phyloP scores from a whole-genome alignment of 1,284 basidiomycete species.

The Pseudozyma sp. region DNA sequence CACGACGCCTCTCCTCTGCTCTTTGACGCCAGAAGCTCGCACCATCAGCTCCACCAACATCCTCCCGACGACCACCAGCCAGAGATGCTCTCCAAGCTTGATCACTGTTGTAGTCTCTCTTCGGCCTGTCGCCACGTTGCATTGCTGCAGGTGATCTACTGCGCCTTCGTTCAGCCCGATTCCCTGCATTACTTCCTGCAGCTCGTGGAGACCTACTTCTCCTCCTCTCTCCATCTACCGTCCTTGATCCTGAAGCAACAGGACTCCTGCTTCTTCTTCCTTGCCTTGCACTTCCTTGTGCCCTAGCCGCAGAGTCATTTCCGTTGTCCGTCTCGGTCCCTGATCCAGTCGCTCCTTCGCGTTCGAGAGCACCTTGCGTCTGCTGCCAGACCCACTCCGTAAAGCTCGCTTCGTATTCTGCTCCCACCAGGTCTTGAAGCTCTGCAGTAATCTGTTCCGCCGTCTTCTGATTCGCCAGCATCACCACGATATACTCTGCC shows the following conservation, averaged over 20 bases:
- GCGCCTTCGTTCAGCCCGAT: neutral
- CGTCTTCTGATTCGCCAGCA: slow-evolving; percentile 67
- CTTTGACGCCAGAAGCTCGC: slow-evolving; percentile 27
- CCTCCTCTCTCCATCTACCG: neutral
- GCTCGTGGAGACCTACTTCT: slow-evolving; percentile 3
- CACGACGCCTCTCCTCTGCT: slow-evolving; percentile 30
- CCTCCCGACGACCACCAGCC: neutral
- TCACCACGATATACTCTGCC: slow-evolving; percentile 69
- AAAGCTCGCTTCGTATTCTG: slow-evolving; percentile 57
- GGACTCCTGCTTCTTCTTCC: slow-evolving; percentile 5
- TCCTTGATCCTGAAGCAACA: neutral
- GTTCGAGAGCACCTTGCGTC: slow-evolving; percentile 23
- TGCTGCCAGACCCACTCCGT: slow-evolving; percentile 58
- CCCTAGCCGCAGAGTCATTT: slow-evolving; percentile 3
- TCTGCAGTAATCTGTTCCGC: slow-evolving; percentile 60
- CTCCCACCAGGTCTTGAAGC: slow-evolving; percentile 62
- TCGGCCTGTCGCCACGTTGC: neutral
- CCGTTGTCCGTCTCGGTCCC: slow-evolving; percentile 2
- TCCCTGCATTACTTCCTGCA: neutral
- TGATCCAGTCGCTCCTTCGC: slow-evolving; percentile 3
- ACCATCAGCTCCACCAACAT: slow-evolving; percentile 25
- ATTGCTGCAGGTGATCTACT: slow-evolving; percentile 1
- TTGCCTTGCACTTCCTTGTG: neutral
- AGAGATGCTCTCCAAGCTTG: slow-evolving; percentile 14
- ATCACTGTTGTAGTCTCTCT: slow-evolving; percentile 15